Evolutionary conservation across 2,329 filamentous ascomycete species (phyloP), one percentile per base, ranked within the genome.

Genomic region (Fusarium tricinctum): DNA sequence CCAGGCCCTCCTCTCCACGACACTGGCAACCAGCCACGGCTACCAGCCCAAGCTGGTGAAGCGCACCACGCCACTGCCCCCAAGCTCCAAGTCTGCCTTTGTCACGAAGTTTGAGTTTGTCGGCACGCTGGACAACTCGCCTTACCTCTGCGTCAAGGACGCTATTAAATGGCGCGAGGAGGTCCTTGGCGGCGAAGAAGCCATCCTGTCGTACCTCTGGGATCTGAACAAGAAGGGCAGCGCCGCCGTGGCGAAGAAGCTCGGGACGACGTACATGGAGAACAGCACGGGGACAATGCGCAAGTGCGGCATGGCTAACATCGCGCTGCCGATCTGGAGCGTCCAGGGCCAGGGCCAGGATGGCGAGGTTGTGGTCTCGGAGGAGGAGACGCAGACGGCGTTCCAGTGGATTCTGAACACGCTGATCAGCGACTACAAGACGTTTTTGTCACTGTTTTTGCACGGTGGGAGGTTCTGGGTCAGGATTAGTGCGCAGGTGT

Each of bases 21-120:
- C 92, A 0, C 78, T 97, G 30, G 92, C 93, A 0, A 97, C 93
- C 0, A 93, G 90, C 39, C 92, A 94, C 77, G 92, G 93, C 0
- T 97, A 92, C 77, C 75, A 86, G 1, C 84, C 92, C 0, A 74
- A 71, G 68, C 54, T 64, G 23, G 58, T 32, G 23, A 33, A 63
- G 14, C 74, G 79, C 10, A 72, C 69, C 33, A 80, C 80, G 32
- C 82, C 84, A n/a, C 74, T 86, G 30, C 84, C 82, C 13, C 76
- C 76, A 33, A 78, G 66, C 55, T 45, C 60, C 8, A 90, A 90
- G 72, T 85, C 85, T 10, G 74, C 78, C 1, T 97, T 92, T 67
- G 85, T 93, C 17, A 80, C 77, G 14, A 88, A 89, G 43, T 97
- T 97, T 74, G 88, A 93, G 72, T 95, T 90, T 66, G 85, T 91